Base-by-base conservation (phyloP, 2,329 filamentous ascomycete species). In the Myotisia sp. region DNA sequence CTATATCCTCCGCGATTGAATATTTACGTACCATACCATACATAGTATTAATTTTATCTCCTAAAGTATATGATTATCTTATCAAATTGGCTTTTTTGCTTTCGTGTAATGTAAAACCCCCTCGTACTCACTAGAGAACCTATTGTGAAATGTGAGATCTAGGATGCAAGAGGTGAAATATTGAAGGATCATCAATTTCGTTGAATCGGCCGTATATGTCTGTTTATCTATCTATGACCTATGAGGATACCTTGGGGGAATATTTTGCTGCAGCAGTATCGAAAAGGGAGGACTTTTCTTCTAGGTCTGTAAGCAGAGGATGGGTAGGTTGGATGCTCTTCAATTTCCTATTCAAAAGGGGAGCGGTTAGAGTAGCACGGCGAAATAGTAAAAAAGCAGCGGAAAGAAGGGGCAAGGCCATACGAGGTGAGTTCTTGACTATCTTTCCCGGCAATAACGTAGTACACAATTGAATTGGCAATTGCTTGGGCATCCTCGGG, bases 221-320 rank as follows among this genome's bases (percentile, higher is more conserved):
- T n/a, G n/a, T n/a, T n/a, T n/a, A n/a, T n/a, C n/a, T n/a, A n/a
- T n/a, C n/a, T n/a, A n/a, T n/a, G n/a, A 16, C 16, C 14, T 47
- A 56, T 35, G 51, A 51, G 12, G 53, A 47, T 28, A 84, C 83
- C 65, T 87, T 93, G 21, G 86, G 71, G 44, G 74, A 77, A 59
- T 90, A 95, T 62, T 92, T 95, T 17, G 73, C 67, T 13, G 81
- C 82, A 8, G 86, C 86, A 48, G 76, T 76, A 56, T 92, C 83
- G 53, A 95, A 95, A 38, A 85, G 60, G n/a, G 68, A 71, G 55
- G 75, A 83, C 76, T 93, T 95, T 60, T 84, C 82, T 49, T 75
- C 68, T 47, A 92, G 60, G 47, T 93, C 86, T 26, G 59, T 54
- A 37, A 94, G 56, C 41, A 90, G 65, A 21, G 72, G 62, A 56